Base-by-base conservation (phyloP, 2,329 filamentous ascomycete species). In the Aspergillus sp. region DNA sequence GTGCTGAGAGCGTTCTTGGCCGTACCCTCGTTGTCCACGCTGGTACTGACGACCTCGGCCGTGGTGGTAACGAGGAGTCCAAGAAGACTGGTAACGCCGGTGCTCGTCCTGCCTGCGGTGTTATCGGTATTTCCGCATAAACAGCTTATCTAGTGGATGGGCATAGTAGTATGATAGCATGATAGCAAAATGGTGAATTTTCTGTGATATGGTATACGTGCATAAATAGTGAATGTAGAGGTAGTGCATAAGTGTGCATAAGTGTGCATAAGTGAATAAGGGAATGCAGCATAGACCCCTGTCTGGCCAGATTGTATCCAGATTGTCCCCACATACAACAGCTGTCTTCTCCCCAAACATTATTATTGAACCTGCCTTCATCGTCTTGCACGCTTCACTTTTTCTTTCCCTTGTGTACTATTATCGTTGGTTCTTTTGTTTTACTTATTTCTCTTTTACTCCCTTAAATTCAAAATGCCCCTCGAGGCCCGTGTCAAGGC, bases 31-130 rank as follows among this genome's bases (percentile, higher is more conserved):
- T 98, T 64, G 83, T 94, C 65, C 93, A 98, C 79, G 84, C 79
- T 61, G 93, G 93, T 70, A 97, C 91, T 60, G 93, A 98, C 69
- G 93, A 98, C 69, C 88, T 98, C 57, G 93, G 93, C 74, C 88
- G 87, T 80, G 90, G 90, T 65, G 88, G 76, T 61, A 84, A 88
- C 76, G 88, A 91, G 76, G 90, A 97, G 79, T 95, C 89, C 66
- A 89, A 94, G 80, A 96, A 94, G 85, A 98, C 93, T 58, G 93
- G 93, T 60, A 98, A 97, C 72, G 93, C 93, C 68, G 93, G 93
- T 64, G 72, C 77, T 62, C 88, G 93, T 68, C 93, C 93, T 69
- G 93, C 93, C 70, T 98, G 93, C 76, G 93, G 85, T 78, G 90
- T 95, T 68, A 95, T 95, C 71, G 89, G 89, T 61, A 93, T 95